Evolutionary conservation across 176 grass and related monocot genomes (phyloP), one percentile per base, ranked within the genome.

Genomic region (Olyra latifolia): DNA sequence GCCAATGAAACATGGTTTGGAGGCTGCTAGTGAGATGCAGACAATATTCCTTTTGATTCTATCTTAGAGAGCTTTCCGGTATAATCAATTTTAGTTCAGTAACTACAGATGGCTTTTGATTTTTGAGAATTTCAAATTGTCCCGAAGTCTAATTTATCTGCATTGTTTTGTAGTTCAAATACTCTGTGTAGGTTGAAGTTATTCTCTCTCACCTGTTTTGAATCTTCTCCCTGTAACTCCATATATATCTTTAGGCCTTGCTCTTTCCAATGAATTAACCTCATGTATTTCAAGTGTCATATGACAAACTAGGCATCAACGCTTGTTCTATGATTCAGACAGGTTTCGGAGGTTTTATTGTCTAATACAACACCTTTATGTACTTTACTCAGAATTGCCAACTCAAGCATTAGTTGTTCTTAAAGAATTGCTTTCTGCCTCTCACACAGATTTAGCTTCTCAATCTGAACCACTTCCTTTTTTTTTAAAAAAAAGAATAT

Each of bases 121-220:
- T 46, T 48, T 71, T 62, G 9, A 47, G 58, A 10, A 50, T 83
- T 88, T 88, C 14, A 55, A 14, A 12, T 66, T 66, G n/a, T 72
- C 10, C 15, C n/a, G 59, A 61, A 20, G 20, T 38, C 7, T 53
- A 64, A 6, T 62, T 59, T 66, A 3, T 73, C 30, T 79, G 50
- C 24, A 66, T 64, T 5, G 22, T 49, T 49, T 56, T 46, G 17
- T 79, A 72, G 5, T 39, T 74, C 57, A 41, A 0, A 60, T 71
- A 32, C 42, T 27, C 12, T 43, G 32, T 57, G 47, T 62, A 50
- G 8, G 49, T 38, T 65, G 41, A 46, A 52, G 50, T 56, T 57
- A 42, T 61, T 57, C 65, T 12, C 56, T 48, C 47, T 72, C 57
- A 9, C 20, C n/a, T 47, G 29, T 44, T 17, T n/a, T 38, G 4